Evolutionary conservation across 495 filamentous ascomycete species (phyloP).

Genomic region (Lophiotrema nucula): DNA sequence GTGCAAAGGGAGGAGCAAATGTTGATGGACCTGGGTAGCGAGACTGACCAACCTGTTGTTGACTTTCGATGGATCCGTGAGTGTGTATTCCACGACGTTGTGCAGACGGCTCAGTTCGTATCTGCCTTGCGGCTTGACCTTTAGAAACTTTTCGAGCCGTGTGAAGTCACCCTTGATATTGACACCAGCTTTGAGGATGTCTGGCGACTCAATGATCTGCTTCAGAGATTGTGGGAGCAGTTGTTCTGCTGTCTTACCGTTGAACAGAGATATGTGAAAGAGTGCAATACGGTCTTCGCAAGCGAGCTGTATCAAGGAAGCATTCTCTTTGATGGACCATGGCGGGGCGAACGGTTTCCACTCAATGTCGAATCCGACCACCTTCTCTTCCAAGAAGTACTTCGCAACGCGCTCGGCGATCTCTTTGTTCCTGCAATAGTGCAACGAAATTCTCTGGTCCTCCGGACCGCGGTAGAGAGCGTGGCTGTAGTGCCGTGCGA

Average conservation of each 20-base stretch:
- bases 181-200: slow-evolving; percentile 86
- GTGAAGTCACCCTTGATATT: slow-evolving; percentile 72
- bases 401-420: slow-evolving; percentile 35
- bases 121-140: slow-evolving; percentile 30
- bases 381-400: slow-evolving; percentile 36
- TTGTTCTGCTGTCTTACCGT: slow-evolving; percentile 34
- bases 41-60: slow-evolving; percentile 35
- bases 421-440: slow-evolving; percentile 39
- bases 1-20: slow-evolving; percentile 39
- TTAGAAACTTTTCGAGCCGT: slow-evolving; percentile 36
- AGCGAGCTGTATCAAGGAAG: slow-evolving; percentile 43
- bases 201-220: slow-evolving; percentile 68
- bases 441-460: slow-evolving; percentile 28
- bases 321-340: slow-evolving; percentile 37
- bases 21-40: slow-evolving; percentile 36
- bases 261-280: slow-evolving; percentile 39
- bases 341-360: slow-evolving; percentile 34
- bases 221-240: slow-evolving; percentile 38
- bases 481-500: slow-evolving; percentile 36
- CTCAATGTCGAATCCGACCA: slow-evolving; percentile 46
- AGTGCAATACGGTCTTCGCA: slow-evolving; percentile 41
- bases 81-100: slow-evolving; percentile 38
- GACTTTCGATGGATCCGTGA: slow-evolving; percentile 13
- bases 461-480: slow-evolving; percentile 37
- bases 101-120: slow-evolving; percentile 44